These are phyloP conservation scores for Lagenaria siceraria DNA, from an alignment of 306 rosid species.

Conservation along the genomic window DNA sequence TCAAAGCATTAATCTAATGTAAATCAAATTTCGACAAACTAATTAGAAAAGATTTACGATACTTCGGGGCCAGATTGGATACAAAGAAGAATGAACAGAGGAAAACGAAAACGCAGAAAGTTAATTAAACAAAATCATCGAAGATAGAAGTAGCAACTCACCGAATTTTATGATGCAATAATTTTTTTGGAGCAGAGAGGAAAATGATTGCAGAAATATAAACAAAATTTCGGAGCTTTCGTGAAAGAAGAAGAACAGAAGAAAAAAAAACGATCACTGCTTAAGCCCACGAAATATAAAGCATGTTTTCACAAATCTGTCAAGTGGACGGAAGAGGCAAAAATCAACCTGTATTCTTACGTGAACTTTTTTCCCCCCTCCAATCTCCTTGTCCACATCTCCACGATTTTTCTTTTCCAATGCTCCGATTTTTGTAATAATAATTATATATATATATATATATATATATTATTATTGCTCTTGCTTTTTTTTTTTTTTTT, in stretches of 20 bases:
- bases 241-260: background rate
- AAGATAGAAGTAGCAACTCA: background rate
- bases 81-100: background rate
- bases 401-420: background rate
- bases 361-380: background rate
- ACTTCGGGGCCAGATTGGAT: background rate
- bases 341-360: background rate
- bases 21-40: background rate
- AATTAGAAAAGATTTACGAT: background rate
- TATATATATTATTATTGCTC: no score
- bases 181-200: background rate
- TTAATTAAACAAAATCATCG: background rate
- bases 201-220: background rate
- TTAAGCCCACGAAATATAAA: background rate
- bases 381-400: background rate
- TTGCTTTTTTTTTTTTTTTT: no score
- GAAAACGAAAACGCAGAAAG: conserved; percentile 5
- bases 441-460: no score
- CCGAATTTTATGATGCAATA: background rate
- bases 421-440: background rate
- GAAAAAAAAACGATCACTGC: background rate
- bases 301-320: background rate
- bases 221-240: background rate
- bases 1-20: background rate
- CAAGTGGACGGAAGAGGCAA: background rate